Percentiles rank a stretch among this genome's conserved stretches.
phyloP scores from a whole-genome alignment of 345 rosid species.

The sweet orange (Citrus sinensis) region DNA sequence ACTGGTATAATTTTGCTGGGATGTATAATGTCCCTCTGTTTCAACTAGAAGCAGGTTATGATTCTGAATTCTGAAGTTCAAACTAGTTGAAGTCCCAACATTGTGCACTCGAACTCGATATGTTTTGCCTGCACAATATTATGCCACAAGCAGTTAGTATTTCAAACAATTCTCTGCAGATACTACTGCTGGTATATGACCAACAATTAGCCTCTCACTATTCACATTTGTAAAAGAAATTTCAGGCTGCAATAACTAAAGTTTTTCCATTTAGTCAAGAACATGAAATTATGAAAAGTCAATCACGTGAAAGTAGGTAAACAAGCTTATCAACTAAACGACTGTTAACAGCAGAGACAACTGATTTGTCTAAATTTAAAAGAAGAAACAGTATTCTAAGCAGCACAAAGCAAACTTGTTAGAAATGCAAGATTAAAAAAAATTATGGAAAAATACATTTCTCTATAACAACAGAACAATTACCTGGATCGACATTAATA shows the following conservation, averaged over 20 bases:
- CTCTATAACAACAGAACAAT: neutral
- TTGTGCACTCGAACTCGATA: slow-evolving; percentile 83
- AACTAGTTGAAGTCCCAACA: slow-evolving; percentile 85
- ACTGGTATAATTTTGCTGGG: slow-evolving; percentile 64
- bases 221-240: neutral
- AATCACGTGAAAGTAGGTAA: neutral
- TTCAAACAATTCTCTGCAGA: neutral
- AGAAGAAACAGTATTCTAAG: neutral
- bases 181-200: neutral
- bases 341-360: neutral
- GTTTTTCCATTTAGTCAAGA: neutral
- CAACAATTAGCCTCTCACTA: neutral
- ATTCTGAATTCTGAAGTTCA: slow-evolving; percentile 93
- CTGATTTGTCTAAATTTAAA: neutral
- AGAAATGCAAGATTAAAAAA: neutral
- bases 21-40: slow-evolving; percentile 78
- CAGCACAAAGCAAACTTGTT: neutral
- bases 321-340: neutral
- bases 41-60: slow-evolving; percentile 83
- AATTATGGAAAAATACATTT: neutral
- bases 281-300: neutral
- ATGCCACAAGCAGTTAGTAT: slow-evolving; percentile 1
- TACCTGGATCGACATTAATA: slow-evolving; percentile 75
- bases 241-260: neutral
- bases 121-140: slow-evolving; percentile 67